Base-by-base conservation (phyloP, 208 protist genomes). In the Crithidia thermophila region DNA sequence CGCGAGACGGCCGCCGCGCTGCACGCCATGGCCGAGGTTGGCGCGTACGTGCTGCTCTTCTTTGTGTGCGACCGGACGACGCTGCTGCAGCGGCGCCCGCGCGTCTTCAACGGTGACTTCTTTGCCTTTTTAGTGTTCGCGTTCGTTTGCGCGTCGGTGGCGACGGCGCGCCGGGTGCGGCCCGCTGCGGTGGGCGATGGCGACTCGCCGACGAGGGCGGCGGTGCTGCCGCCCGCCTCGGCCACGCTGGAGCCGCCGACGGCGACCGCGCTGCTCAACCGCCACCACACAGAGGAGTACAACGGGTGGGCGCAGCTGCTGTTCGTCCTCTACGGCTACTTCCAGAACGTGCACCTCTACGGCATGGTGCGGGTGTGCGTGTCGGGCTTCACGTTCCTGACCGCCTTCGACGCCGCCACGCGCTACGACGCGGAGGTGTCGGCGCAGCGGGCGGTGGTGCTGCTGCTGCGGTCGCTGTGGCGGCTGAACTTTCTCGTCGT, bases 201-300 rank as follows among this genome's bases (percentile, higher is more conserved):
- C 21, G 56, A 30, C 25, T n/a, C n/a, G n/a, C n/a, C n/a, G 46
- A 46, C n/a, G 28, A 51, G 4, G 27, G 52, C 27, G 37, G 3
- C n/a, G 25, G 4, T 55, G 47, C 20, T 36, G 62, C 37, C 52
- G 1, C 3, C 25, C 23, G 6, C n/a, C 3, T 0, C 62, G 37
- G 33, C 8, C 16, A 21, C 50, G 34, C 21, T 7, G 57, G 23
- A 28, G 21, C 31, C 21, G 67, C 43, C 27, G 30, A 20, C 16
- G 53, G 52, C 79, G 57, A 49, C 67, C 9, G 50, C 68, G 25
- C 68, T 63, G 13, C 71, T 97, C 4, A 69, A 84, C 61, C 70
- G 94, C 16, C 63, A 86, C n/a, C 94, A 98, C 68, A 94, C 91
- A 10, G 90, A 97, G 43, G 94, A 97, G 77, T 98, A 92, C 89